Evolutionary conservation across 2,329 filamentous ascomycete genomes (phyloP).

Genomic region (Fusarium newnesense): DNA sequence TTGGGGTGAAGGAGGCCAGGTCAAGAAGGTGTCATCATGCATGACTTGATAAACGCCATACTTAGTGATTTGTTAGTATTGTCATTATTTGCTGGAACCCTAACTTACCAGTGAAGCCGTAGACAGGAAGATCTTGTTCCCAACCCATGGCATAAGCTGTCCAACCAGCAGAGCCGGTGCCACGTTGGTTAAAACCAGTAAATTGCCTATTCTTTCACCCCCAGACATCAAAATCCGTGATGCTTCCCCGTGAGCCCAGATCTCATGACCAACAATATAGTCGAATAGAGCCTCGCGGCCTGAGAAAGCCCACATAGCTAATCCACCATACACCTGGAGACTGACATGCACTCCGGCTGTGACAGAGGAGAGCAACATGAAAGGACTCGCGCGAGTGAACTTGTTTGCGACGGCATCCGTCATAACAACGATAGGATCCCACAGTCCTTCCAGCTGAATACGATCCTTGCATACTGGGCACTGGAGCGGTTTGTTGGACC

Average conservation of each 20-base stretch:
- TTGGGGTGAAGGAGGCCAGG: constrained; percentile 65
- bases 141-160: constrained; percentile 56
- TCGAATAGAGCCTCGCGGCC: constrained; percentile 57
- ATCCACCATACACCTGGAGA: constrained; percentile 63
- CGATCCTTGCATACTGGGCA: constrained; percentile 91
- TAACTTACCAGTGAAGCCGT: constrained; percentile 54
- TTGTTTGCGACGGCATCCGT: constrained; percentile 67
- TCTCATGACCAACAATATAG: constrained; percentile 54
- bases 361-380: constrained; percentile 72
- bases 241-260: constrained; percentile 43
- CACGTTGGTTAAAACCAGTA: constrained; percentile 55
- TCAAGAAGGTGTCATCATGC: constrained; percentile 56
- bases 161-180: constrained; percentile 58
- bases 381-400: constrained; percentile 66
- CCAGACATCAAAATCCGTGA: constrained; percentile 39
- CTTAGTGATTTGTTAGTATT: constrained; percentile 50
- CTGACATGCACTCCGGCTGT: constrained; percentile 61
- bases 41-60: constrained; percentile 59
- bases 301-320: constrained; percentile 63
- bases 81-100: no score
- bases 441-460: constrained; percentile 80
- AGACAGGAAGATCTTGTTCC: constrained; percentile 55
- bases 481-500: constrained; percentile 70
- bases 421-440: constrained; percentile 76
- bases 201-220: constrained; percentile 47